Evolutionary conservation across 1,139 yeast species (phyloP).

Genomic region (Lodderomyces elongisporus): DNA sequence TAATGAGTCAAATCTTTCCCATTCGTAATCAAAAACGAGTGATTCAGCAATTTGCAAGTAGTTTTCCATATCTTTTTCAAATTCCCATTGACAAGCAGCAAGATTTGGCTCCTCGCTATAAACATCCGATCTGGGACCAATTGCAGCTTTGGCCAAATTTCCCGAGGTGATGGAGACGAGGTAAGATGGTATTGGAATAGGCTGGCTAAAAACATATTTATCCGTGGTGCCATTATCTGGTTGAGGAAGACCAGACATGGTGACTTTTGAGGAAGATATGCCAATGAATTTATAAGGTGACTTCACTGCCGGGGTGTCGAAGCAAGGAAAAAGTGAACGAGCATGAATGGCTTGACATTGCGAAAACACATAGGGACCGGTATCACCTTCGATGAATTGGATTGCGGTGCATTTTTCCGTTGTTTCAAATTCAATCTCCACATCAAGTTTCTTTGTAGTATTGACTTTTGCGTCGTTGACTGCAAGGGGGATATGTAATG

Average conservation of each 20-base stretch:
- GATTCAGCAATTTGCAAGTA: slow-evolving; percentile 31
- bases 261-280: slow-evolving; percentile 26
- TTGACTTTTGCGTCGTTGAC: slow-evolving; percentile 1
- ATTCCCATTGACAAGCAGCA: slow-evolving; percentile 31
- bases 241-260: slow-evolving; percentile 36
- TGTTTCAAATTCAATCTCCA: slow-evolving; percentile 25
- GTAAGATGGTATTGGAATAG: slow-evolving; percentile 34
- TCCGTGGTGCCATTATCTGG: slow-evolving; percentile 4
- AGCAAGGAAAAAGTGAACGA: slow-evolving; percentile 38
- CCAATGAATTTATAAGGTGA: slow-evolving; percentile 28
- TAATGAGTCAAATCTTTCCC: slow-evolving; percentile 30
- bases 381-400: slow-evolving; percentile 36
- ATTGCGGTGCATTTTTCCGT: slow-evolving; percentile 36
- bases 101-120: slow-evolving; percentile 26
- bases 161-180: slow-evolving; percentile 35
- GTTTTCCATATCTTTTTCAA: slow-evolving; percentile 33
- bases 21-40: slow-evolving; percentile 30
- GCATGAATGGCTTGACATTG: slow-evolving; percentile 45
- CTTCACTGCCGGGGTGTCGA: slow-evolving; percentile 40
- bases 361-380: slow-evolving; percentile 36
- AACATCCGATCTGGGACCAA: slow-evolving; percentile 34
- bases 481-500: slow-evolving; percentile 21
- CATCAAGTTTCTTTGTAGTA: slow-evolving; percentile 7
- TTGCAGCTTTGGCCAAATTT: slow-evolving; percentile 23
- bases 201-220: slow-evolving; percentile 25